A percentile compares a stretch with the other conserved stretches of the same genome.
Evolutionary conservation across 805 yeast species (phyloP).

Genomic region (Candida krabiensis): DNA sequence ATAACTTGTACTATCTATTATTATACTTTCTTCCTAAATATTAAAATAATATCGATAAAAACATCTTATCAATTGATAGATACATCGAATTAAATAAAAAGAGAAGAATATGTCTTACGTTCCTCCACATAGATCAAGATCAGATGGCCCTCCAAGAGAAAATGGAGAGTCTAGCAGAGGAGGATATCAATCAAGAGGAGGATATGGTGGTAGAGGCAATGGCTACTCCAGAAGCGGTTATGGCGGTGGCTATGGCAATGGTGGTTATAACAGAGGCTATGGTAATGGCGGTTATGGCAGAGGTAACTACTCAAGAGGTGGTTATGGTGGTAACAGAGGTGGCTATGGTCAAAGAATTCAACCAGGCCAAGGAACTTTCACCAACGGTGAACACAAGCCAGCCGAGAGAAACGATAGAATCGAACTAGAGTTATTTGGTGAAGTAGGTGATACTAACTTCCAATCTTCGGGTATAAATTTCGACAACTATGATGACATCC

Average conservation of each 20-base stretch:
- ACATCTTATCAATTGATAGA: neutral
- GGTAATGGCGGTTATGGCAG: slow-evolving; percentile 34
- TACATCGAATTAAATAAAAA: neutral
- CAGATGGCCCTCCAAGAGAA: slow-evolving; percentile 15
- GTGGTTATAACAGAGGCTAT: slow-evolving; percentile 33
- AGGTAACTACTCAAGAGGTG: slow-evolving; percentile 33
- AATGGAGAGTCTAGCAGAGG: slow-evolving; percentile 31
- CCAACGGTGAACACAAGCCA: slow-evolving; percentile 84
- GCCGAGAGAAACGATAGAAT: slow-evolving; percentile 66
- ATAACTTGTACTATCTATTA: slow-evolving; percentile 1
- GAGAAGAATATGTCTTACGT: slow-evolving; percentile 38
- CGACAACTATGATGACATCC: slow-evolving; percentile 97
- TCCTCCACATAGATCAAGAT: slow-evolving; percentile 49
- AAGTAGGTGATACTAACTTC: slow-evolving; percentile 66
- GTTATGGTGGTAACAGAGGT: slow-evolving; percentile 33
- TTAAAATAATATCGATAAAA: neutral
- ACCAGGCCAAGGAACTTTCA: slow-evolving; percentile 74
- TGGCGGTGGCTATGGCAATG: slow-evolving; percentile 30
- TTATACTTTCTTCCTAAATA: slow-evolving; percentile 1
- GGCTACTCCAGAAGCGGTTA: slow-evolving; percentile 30
- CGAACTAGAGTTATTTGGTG: slow-evolving; percentile 85
- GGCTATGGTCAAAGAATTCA: slow-evolving; percentile 35
- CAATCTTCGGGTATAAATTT: slow-evolving; percentile 98
- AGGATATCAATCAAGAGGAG: slow-evolving; percentile 28
- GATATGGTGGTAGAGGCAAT: slow-evolving; percentile 28